Percentiles rank a stretch among this genome's conserved stretches.
Conservation (phyloP, 1,139 yeast species). For the Geotrichum restrictum region DNA sequence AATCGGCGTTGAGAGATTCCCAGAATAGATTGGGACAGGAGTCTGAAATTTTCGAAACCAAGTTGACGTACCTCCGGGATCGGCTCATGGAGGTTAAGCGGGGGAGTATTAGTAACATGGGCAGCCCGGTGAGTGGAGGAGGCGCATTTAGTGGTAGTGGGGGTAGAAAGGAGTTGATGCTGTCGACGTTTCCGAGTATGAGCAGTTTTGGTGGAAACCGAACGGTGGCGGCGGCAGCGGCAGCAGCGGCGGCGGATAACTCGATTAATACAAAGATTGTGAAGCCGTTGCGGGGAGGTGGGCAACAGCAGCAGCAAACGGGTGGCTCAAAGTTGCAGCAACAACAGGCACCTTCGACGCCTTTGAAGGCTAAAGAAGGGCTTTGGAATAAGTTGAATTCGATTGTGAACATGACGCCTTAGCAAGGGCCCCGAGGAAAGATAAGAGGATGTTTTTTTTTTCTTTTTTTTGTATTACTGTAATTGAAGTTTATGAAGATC, state of each 20-base stretch:
- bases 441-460: neutral
- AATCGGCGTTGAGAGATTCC: slow-evolving; percentile 50
- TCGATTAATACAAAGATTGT: slow-evolving; percentile 44
- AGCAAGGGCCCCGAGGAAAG: neutral
- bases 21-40: slow-evolving; percentile 48
- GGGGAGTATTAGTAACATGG: slow-evolving; percentile 5
- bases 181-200: neutral
- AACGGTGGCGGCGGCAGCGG: neutral
- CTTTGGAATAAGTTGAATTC: slow-evolving; percentile 22
- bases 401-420: slow-evolving; percentile 16
- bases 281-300: slow-evolving; percentile 63
- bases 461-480: too few relatives aligned
- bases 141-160: too few relatives aligned
- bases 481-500: neutral
- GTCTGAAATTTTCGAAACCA: slow-evolving; percentile 51
- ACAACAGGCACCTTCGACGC: slow-evolving; percentile 2
- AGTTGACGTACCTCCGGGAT: slow-evolving; percentile 46
- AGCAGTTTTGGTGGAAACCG: neutral
- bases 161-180: slow-evolving; percentile 1
- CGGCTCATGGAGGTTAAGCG: slow-evolving; percentile 39
- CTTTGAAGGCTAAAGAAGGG: slow-evolving; percentile 17
- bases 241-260: neutral
- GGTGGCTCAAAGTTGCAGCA: too few relatives aligned
- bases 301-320: slow-evolving; percentile 6
- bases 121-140: neutral